A percentile compares a stretch with the other conserved stretches of the same genome.
Evolutionary conservation across 2,329 filamentous ascomycete genomes (phyloP).

Genomic region (Aspergillus jensenii): DNA sequence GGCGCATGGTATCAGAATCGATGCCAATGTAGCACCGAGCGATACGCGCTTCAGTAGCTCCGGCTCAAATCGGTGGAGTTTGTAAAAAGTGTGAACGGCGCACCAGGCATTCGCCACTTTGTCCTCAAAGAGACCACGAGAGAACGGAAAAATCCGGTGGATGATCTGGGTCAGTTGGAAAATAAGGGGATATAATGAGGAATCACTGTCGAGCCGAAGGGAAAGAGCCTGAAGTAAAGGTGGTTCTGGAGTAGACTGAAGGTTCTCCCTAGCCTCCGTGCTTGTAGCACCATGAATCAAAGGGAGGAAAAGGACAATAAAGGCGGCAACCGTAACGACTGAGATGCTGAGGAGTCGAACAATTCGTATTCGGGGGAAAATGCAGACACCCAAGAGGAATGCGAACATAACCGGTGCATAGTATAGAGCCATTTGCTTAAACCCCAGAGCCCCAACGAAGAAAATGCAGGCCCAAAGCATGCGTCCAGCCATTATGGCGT

Average conservation of each 20-base stretch:
- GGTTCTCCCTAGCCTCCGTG: slow-evolving; percentile 65
- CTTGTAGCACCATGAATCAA: slow-evolving; percentile 71
- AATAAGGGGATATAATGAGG: slow-evolving; percentile 71
- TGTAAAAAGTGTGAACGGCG: slow-evolving; percentile 82
- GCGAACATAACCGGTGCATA: slow-evolving; percentile 92
- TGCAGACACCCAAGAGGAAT: slow-evolving; percentile 81
- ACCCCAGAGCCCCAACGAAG: slow-evolving; percentile 90
- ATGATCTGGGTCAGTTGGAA: slow-evolving; percentile 81
- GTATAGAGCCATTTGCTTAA: slow-evolving; percentile 99
- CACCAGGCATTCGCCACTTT: slow-evolving; percentile 99
- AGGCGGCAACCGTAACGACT: slow-evolving; percentile 69
- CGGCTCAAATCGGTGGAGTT: slow-evolving; percentile 73
- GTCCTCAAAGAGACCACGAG: slow-evolving; percentile 94
- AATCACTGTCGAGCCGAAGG: slow-evolving; percentile 60
- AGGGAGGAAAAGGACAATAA: slow-evolving; percentile 73
- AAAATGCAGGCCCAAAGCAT: slow-evolving; percentile 88
- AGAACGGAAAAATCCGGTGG: slow-evolving; percentile 93
- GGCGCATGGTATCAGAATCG: slow-evolving; percentile 76
- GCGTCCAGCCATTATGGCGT: slow-evolving; percentile 80
- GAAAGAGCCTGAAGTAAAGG: slow-evolving; percentile 59
- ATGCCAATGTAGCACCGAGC: slow-evolving; percentile 69
- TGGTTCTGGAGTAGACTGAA: slow-evolving; percentile 62
- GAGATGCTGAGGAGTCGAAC: slow-evolving; percentile 73
- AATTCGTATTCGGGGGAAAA: slow-evolving; percentile 70
- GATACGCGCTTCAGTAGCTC: slow-evolving; percentile 74